Evolutionary conservation across 2,329 filamentous ascomycete species (phyloP).

Genomic region (Penicillium brasilianum): DNA sequence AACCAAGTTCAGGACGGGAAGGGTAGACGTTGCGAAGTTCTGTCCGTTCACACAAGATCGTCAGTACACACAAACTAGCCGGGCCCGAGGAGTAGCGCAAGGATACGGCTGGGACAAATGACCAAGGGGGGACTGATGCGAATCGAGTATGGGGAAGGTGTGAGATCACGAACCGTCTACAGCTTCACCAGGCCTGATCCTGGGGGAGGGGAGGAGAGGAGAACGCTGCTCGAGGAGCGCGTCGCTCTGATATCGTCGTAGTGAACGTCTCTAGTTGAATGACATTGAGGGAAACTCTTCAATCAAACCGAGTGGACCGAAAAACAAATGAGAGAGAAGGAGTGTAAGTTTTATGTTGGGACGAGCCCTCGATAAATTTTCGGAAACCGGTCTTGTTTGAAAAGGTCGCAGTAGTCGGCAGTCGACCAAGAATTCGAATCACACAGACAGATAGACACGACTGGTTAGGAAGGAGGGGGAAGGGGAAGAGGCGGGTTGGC

Average conservation of each 20-base stretch:
- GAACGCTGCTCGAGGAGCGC: conserved; percentile 49
- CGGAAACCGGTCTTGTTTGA: background rate
- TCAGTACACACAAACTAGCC: conserved; percentile 29
- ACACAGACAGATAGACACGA: conserved; percentile 3
- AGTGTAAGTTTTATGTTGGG: conserved; percentile 20
- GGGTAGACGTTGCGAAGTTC: conserved; percentile 41
- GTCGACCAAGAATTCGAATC: conserved; percentile 3
- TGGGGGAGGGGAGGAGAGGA: conserved; percentile 34
- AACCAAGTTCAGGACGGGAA: conserved; percentile 43
- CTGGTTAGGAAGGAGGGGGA: background rate
- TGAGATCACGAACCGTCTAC: conserved; percentile 48
- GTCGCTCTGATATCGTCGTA: conserved; percentile 42
- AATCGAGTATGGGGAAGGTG: conserved; percentile 7
- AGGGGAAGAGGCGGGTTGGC: background rate
- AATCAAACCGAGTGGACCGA: conserved; percentile 25
- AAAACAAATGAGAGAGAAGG: conserved; percentile 34
- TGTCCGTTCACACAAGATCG: conserved; percentile 8
- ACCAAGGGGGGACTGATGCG: background rate
- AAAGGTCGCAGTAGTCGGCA: background rate
- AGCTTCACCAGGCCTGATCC: conserved; percentile 47
- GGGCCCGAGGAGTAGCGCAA: background rate
- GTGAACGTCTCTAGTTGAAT: conserved; percentile 45
- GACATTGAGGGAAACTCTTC: conserved; percentile 44
- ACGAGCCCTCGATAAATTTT: conserved; percentile 10
- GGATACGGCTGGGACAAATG: background rate